Evolutionary conservation across 108 stramenopile species (phyloP).

Genomic region (Pseudonitzschia pungens): DNA sequence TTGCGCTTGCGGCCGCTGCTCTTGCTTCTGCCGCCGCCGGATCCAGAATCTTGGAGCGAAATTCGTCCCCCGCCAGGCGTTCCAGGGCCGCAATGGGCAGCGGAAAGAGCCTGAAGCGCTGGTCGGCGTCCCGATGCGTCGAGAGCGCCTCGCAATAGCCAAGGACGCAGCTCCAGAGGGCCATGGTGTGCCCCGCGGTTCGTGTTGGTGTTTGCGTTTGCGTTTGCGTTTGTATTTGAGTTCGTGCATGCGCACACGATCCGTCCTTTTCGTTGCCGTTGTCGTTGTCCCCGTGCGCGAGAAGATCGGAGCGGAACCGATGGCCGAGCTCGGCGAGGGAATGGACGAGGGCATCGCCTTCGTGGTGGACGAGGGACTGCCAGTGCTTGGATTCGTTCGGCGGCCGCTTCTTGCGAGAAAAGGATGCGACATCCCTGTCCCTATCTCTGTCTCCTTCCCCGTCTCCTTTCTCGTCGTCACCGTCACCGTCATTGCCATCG

Average conservation of each 20-base stretch:
- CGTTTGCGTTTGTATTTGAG: too few relatives aligned
- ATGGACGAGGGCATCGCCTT: constrained; percentile 22
- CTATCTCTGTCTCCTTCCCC: too few relatives aligned
- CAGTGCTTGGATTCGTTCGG: constrained; percentile 43
- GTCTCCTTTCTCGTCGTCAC: not conserved
- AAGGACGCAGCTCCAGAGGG: constrained; percentile 55
- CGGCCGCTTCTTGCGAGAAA: not conserved
- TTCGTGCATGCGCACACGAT: too few relatives aligned
- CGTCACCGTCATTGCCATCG: not conserved
- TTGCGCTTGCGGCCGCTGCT: not conserved
- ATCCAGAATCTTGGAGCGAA: not conserved
- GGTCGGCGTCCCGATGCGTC: constrained; percentile 45
- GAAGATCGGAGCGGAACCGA: constrained; percentile 34
- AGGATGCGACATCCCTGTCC: not conserved
- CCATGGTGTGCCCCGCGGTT: constrained; percentile 16
- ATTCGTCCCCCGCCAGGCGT: constrained; percentile 42
- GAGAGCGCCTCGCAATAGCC: constrained; percentile 66
- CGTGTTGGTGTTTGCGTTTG: not conserved
- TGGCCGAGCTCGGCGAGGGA: constrained; percentile 35
- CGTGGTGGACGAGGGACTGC: constrained; percentile 18
- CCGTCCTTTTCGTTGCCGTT: too few relatives aligned
- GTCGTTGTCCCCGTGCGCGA: not conserved
- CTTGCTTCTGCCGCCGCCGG: not conserved
- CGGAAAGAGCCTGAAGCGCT: constrained; percentile 47
- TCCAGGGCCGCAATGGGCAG: constrained; percentile 43